phyloP scores from a whole-genome alignment of 2,329 filamentous ascomycete genomes.

The Penicillium italicum region DNA sequence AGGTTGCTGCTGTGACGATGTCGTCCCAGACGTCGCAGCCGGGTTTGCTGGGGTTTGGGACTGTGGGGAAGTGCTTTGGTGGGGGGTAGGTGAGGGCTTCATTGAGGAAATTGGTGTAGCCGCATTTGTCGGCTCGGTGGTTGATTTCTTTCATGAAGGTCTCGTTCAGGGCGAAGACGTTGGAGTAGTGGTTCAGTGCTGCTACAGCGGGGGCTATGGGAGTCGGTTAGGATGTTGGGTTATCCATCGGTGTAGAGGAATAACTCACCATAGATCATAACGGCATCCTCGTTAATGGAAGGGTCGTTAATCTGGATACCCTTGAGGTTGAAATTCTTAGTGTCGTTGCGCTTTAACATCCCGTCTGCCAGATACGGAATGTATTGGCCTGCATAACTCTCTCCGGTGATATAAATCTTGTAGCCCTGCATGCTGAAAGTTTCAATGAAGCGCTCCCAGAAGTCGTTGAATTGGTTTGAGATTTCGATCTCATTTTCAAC shows the following conservation, averaged over 20 bases:
- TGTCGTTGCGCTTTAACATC: constrained; percentile 67
- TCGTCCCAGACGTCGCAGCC: constrained; percentile 58
- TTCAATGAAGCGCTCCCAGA: constrained; percentile 71
- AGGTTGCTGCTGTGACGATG: constrained; percentile 52
- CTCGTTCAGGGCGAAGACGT: constrained; percentile 43
- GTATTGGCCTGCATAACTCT: constrained; percentile 66
- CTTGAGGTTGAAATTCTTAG: constrained; percentile 63
- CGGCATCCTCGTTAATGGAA: constrained; percentile 50
- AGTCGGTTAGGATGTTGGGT: background rate
- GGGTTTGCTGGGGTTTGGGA: constrained; percentile 38
- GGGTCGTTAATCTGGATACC: constrained; percentile 73
- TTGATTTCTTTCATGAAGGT: constrained; percentile 41
- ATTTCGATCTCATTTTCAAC: constrained; percentile 65
- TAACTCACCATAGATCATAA: constrained; percentile 48
- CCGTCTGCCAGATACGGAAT: constrained; percentile 70
- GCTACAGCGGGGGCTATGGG: constrained; percentile 36
- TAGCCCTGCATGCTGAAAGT: constrained; percentile 64
- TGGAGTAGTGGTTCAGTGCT: constrained; percentile 41
- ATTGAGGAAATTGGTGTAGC: constrained; percentile 43
- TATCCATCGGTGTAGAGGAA: background rate
- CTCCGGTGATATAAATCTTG: constrained; percentile 71
- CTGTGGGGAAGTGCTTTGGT: constrained; percentile 54
- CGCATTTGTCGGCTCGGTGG: constrained; percentile 41
- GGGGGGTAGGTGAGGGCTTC: constrained; percentile 64
- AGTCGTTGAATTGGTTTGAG: constrained; percentile 69